Base-by-base conservation (phyloP, 352 stramenopile species). In the Phytopythium vexans region DNA sequence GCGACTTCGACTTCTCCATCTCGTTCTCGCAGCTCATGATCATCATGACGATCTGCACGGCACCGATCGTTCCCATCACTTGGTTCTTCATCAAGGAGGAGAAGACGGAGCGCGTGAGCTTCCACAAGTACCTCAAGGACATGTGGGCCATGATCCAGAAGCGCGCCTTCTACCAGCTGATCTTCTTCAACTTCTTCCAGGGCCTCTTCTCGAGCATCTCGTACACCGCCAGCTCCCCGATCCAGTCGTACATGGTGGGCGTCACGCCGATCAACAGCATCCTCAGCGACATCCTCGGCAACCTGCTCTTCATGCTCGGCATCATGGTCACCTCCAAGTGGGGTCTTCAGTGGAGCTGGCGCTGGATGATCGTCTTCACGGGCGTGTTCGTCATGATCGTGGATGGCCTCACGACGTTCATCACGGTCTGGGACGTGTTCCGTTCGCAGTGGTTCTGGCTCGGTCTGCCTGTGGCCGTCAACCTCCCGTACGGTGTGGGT, bases 21-120 rank as follows among this genome's bases (percentile, higher is more conserved):
- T 66, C 63, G 14, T 80, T 83, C 49, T 59, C 66, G 0, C 52
- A 68, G 44, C 49, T 85, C 1, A 83, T 83, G 70, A 58, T 75
- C 39, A 70, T 80, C 42, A 62, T 82, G 51, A 43, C 66, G 11
- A 33, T 71, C 46, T 33, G 11, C 47, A 62, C 56, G 31, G 47
- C 44, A 0, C 55, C 55, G 12, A 49, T 60, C 8, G 43, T 68
- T 31, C 60, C 60, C 35, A 54, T 62, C 8, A 63, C 60, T 3
- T 68, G 60, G 60, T 62, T 56, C 45, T 68, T 59, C 37, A 64
- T 68, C 48, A 55, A 60, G 43, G 60, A 68, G 38, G 60, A 65
- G 46, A 65, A 68, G 49, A 36, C 14, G 36, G 36, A 45, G 32
- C 33, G 41, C 8, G 31, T 45, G 7, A 12, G 32, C 8, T 63